These are phyloP conservation scores for Aspergillus phoenicis DNA, from an alignment of 2,329 filamentous ascomycete species.

Conservation along the genomic window DNA sequence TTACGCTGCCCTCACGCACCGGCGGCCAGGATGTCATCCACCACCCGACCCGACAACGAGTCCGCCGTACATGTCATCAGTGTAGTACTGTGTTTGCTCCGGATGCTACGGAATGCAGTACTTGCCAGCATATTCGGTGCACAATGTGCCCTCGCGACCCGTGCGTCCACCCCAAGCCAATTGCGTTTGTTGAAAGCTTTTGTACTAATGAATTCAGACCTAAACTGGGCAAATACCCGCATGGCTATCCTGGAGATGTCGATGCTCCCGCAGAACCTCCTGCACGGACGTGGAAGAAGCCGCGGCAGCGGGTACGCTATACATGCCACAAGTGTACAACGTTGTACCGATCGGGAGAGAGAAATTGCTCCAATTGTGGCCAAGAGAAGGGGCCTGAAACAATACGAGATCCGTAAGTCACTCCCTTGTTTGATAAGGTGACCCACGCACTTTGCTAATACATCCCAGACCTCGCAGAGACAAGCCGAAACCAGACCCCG, in stretches of 20 bases:
- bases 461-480: slow-evolving; percentile 42
- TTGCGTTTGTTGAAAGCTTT: not conserved
- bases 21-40: slow-evolving; percentile 72
- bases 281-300: slow-evolving; percentile 41
- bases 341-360: slow-evolving; percentile 35
- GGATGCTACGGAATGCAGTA: slow-evolving; percentile 64
- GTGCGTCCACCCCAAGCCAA: slow-evolving; percentile 53
- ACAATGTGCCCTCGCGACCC: slow-evolving; percentile 79
- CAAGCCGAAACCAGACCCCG: slow-evolving; percentile 43
- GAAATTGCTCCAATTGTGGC: slow-evolving; percentile 41
- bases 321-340: slow-evolving; percentile 45
- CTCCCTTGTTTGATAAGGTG: not conserved
- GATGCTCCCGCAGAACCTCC: slow-evolving; percentile 39
- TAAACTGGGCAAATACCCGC: slow-evolving; percentile 47
- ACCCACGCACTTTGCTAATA: slow-evolving; percentile 12
- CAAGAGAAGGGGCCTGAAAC: slow-evolving; percentile 46
- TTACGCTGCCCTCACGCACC: slow-evolving; percentile 62
- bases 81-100: slow-evolving; percentile 66
- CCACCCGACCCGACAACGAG: slow-evolving; percentile 70
- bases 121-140: slow-evolving; percentile 74
- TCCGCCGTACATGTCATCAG: slow-evolving; percentile 75
- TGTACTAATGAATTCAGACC: slow-evolving; percentile 29
- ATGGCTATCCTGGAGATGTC: slow-evolving; percentile 49
- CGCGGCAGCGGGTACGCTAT: slow-evolving; percentile 44
- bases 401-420: slow-evolving; percentile 46